Conservation (phyloP, 208 protist genomes). For the Leishmania turanica region DNA sequence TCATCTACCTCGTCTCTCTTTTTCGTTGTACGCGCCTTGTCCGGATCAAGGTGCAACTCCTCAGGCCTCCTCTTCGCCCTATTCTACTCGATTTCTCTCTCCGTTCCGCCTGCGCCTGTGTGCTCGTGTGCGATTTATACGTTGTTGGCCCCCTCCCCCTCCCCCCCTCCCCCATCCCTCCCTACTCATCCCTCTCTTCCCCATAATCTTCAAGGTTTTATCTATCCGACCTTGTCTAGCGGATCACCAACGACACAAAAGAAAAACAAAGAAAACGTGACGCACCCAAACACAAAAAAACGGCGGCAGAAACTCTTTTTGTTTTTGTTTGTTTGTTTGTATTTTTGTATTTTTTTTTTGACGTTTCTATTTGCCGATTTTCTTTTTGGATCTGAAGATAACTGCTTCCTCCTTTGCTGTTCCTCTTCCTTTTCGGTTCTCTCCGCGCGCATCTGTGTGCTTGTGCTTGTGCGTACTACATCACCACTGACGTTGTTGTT, state of each 20-base stretch:
- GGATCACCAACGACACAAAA: neutral
- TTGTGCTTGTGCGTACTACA: neutral
- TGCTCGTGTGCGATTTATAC: neutral
- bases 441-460: neutral
- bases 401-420: neutral
- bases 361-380: neutral
- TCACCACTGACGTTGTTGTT: neutral
- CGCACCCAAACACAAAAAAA: neutral
- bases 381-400: neutral
- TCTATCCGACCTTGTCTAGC: neutral
- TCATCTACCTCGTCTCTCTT: neutral
- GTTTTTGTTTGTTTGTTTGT: too few species aligned
- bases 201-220: neutral
- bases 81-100: neutral
- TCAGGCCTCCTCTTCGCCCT: neutral
- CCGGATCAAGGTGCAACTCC: neutral
- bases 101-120: neutral
- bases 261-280: neutral
- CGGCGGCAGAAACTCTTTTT: neutral
- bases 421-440: neutral
- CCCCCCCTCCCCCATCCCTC: too few species aligned
- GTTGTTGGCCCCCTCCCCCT: neutral
- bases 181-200: neutral
- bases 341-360: too few species aligned
- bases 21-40: neutral